phyloP scores from a whole-genome alignment of 1,139 yeast species.

The Arxiozyma telluris region DNA sequence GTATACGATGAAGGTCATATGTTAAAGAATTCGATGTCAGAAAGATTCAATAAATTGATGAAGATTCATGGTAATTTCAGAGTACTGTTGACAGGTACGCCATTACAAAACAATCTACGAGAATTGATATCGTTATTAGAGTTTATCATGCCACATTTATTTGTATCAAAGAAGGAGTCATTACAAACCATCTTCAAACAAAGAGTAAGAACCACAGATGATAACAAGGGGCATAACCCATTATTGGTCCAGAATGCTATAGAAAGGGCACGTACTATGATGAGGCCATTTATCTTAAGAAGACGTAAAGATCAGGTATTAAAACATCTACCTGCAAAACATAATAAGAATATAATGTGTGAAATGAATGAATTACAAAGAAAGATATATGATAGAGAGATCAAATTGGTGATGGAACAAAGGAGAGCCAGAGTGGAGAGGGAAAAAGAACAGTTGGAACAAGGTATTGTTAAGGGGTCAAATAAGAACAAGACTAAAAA shows the following conservation, averaged over 20 bases:
- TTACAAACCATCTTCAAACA: conserved; percentile 75
- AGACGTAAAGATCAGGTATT: conserved; percentile 88
- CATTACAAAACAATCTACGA: conserved; percentile 82
- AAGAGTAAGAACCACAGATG: conserved; percentile 58
- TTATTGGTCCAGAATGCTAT: conserved; percentile 85
- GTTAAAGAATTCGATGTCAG: conserved; percentile 82
- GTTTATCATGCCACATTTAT: conserved; percentile 78
- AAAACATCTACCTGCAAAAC: conserved; percentile 75
- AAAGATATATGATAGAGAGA: conserved; percentile 50
- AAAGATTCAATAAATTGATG: conserved; percentile 81
- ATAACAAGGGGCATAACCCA: conserved; percentile 56
- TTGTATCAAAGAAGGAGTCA: conserved; percentile 75
- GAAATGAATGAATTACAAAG: conserved; percentile 51
- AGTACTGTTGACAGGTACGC: conserved; percentile 87
- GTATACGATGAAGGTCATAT: conserved; percentile 97
- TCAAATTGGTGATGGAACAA: conserved; percentile 45
- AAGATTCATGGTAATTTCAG: conserved; percentile 72
- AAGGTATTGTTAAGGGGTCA: conserved; percentile 32
- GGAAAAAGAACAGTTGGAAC: conserved; percentile 7
- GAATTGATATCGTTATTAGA: conserved; percentile 85
- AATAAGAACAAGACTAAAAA: conserved; percentile 17
- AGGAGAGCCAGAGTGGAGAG: conserved; percentile 36
- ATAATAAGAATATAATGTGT: conserved; percentile 56
- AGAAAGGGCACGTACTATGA: conserved; percentile 89
- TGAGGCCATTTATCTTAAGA: conserved; percentile 93